Conservation (phyloP, 75 land plant species). For the Adiantum capillusveneris region DNA sequence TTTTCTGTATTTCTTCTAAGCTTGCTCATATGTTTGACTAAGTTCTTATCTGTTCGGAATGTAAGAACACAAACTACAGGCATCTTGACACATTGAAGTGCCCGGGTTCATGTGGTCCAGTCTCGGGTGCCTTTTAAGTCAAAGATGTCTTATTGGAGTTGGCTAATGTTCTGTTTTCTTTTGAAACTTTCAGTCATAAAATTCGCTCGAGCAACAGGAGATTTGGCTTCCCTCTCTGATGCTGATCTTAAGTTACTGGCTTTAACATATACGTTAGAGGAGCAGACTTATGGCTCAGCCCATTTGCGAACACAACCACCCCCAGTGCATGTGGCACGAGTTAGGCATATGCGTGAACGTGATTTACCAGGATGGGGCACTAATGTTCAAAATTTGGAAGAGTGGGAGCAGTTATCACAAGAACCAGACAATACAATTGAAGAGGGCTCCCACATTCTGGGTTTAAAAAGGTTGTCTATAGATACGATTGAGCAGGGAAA, state of each 20-base stretch:
- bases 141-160: too few species aligned
- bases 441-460: constrained; percentile 54
- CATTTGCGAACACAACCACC: constrained; percentile 75
- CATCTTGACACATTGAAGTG: too few species aligned
- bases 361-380: constrained; percentile 90
- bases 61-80: too few species aligned
- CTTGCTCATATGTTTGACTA: too few species aligned
- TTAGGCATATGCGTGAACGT: constrained; percentile 37
- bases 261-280: constrained; percentile 69
- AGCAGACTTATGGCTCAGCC: constrained; percentile 60
- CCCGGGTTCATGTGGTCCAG: too few species aligned
- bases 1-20: too few species aligned
- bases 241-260: constrained; percentile 83
- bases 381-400: constrained; percentile 79
- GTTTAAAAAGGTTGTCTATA: constrained; percentile 47
- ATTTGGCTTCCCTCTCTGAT: constrained; percentile 76
- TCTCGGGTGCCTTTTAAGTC: too few species aligned
- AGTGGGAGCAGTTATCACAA: constrained; percentile 81
- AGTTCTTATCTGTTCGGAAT: too few species aligned
- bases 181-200: constrained; percentile 15
- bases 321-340: constrained; percentile 49
- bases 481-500: constrained; percentile 16
- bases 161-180: too few species aligned
- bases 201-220: constrained; percentile 89
- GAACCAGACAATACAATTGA: constrained; percentile 12